Evolutionary conservation across 2,329 filamentous ascomycete genomes (phyloP), one percentile per base, ranked within the genome.

Genomic region (Neonectria ditissima): DNA sequence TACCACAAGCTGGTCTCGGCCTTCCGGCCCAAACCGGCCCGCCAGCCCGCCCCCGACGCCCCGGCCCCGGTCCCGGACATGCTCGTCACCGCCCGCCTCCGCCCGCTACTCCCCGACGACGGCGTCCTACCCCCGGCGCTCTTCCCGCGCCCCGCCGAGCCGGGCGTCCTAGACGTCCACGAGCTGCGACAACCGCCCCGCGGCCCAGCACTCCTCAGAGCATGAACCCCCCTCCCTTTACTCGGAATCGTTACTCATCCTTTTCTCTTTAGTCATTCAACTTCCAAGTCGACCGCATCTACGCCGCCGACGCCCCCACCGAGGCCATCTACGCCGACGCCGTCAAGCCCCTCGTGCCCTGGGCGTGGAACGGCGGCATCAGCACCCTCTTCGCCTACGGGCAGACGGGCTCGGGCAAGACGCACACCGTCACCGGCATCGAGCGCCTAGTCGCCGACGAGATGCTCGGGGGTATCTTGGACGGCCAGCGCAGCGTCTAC

Each of bases 381-480:
- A 79, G 79, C 16, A 85, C 83, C n/a, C 70, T 85, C 37, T 83
- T 84, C 48, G 81, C 80, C 34, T 83, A 84, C 45, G 82, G 82
- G 10, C 82, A 84, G 65, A 84, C 83, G 0, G 81, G 82, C 8
- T 84, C 82, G 1, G 83, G 83, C 13, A 84, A 84, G 70, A 84
- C 81, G 1, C 79, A 75, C 62, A 83, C 81, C 1, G 75, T 84
- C 56, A 81, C 75, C 57, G 73, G 74, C 2, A 70, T 85, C 0
- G 79, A 83, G 67, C 64, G 77, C 11, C 75, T 82, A 2, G 79
- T 81, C 6, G 79, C 78, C 2, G 72, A 76, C 39, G 73, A 78
- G 0, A 48, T 82, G 13, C 75, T 80, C 70, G 68, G 58, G 1
- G 65, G 70, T 3, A 56, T 53, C 1, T 66, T 75, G 0, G 62